Conservation (phyloP, 1,139 yeast species). For the Geotrichum macrosporum region DNA sequence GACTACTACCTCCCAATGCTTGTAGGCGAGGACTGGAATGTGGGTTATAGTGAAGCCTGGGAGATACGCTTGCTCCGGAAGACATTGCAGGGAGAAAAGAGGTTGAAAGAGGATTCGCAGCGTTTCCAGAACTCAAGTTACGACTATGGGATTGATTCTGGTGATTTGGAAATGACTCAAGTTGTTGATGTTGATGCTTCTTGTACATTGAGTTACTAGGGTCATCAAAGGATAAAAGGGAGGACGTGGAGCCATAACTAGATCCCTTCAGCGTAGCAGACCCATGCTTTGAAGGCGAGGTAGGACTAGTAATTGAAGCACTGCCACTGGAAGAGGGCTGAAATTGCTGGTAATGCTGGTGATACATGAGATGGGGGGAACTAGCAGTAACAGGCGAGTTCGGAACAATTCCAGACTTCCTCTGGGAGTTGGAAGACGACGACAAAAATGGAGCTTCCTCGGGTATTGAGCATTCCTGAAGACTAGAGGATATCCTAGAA, state of each 20-base stretch:
- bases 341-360: constrained; percentile 1
- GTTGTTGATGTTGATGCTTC: constrained; percentile 19
- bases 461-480: constrained; percentile 9
- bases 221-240: constrained; percentile 21
- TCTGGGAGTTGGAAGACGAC: not conserved
- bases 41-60: constrained; percentile 16
- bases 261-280: constrained; percentile 14
- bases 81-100: constrained; percentile 7
- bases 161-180: constrained; percentile 15
- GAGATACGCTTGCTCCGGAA: not conserved
- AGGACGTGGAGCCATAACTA: constrained; percentile 21
- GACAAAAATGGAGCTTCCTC: constrained; percentile 5
- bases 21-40: constrained; percentile 22
- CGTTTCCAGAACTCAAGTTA: constrained; percentile 8
- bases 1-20: constrained; percentile 21
- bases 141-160: constrained; percentile 18
- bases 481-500: constrained; percentile 5
- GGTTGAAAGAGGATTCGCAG: constrained; percentile 8
- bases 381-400: constrained; percentile 4
- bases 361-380: constrained; percentile 1
- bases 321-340: not conserved
- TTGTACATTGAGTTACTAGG: constrained; percentile 13
- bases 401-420: not conserved
- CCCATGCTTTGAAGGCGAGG: constrained; percentile 3
- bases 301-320: constrained; percentile 7